Percentiles rank a stretch among this genome's conserved stretches.
Conservation (phyloP, 805 yeast genomes). For the Hanseniaspora lindneri region DNA sequence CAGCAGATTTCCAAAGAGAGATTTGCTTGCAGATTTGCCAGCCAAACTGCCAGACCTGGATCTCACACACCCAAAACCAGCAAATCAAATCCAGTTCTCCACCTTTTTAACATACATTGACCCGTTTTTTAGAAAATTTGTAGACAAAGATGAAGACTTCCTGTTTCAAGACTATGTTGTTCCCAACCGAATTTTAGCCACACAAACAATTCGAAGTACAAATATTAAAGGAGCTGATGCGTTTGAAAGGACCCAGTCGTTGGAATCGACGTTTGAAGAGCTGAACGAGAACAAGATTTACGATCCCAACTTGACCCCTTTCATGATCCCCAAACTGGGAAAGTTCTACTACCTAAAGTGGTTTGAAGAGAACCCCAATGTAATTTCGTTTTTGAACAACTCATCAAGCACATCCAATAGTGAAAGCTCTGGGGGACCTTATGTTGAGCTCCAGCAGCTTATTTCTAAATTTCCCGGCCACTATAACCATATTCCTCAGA, state of each 20-base stretch:
- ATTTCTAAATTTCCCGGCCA: constrained; percentile 6
- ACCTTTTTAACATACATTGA: constrained; percentile 81
- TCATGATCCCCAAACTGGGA: constrained; percentile 74
- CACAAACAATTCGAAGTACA: constrained; percentile 15
- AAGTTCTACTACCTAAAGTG: constrained; percentile 70
- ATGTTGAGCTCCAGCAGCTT: neutral
- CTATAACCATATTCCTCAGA: constrained; percentile 20
- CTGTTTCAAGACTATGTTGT: constrained; percentile 50
- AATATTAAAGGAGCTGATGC: constrained; percentile 15
- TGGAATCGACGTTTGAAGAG: constrained; percentile 17
- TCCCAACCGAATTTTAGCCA: constrained; percentile 32
- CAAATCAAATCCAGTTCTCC: constrained; percentile 83
- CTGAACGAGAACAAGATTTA: constrained; percentile 26
- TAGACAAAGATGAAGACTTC: constrained; percentile 71
- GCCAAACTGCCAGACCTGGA: constrained; percentile 83
- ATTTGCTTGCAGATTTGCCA: constrained; percentile 63
- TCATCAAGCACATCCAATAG: neutral
- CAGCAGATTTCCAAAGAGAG: constrained; percentile 74
- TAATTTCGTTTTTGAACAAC: constrained; percentile 25
- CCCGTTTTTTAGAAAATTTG: constrained; percentile 63
- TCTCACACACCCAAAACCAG: constrained; percentile 68
- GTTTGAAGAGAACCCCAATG: constrained; percentile 55
- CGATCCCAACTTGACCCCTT: constrained; percentile 62
- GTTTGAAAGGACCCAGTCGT: neutral
- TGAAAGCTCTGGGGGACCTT: neutral